Percentiles rank a stretch among this genome's conserved stretches.
phyloP scores from a whole-genome alignment of 2,329 filamentous ascomycete genomes.

The Didymella arachidicola region DNA sequence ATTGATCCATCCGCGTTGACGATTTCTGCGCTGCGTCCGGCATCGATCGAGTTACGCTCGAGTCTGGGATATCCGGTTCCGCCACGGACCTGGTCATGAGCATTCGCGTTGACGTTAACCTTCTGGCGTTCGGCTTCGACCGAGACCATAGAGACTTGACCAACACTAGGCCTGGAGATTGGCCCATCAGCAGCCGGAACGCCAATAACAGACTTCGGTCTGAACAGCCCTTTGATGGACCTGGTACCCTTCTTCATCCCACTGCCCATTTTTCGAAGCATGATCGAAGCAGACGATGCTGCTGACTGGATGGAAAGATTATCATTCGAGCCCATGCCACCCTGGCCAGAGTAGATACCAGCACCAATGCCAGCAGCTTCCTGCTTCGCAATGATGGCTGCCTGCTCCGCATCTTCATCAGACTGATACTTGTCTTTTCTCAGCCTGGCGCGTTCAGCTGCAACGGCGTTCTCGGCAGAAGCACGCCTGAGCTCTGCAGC shows the following conservation, averaged over 20 bases:
- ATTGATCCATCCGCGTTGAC: conserved; percentile 46
- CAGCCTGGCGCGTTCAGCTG: conserved; percentile 63
- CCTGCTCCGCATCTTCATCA: conserved; percentile 85
- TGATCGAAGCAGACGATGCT: conserved; percentile 86
- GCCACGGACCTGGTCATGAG: conserved; percentile 71
- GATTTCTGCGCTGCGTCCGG: conserved; percentile 57
- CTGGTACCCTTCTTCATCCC: conserved; percentile 95
- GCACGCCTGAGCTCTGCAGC: conserved; percentile 86
- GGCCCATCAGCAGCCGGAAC: conserved; percentile 74
- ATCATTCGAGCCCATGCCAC: conserved; percentile 91
- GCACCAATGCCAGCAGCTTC: conserved; percentile 91
- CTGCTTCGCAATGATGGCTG: conserved; percentile 88
- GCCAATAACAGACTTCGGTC: conserved; percentile 90
- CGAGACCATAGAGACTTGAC: conserved; percentile 93
- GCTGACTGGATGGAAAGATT: conserved; percentile 92
- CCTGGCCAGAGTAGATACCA: conserved; percentile 89
- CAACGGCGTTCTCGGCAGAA: conserved; percentile 67
- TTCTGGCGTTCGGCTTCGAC: conserved; percentile 90
- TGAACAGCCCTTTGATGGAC: conserved; percentile 91
- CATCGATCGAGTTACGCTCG: conserved; percentile 82
- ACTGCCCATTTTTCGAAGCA: conserved; percentile 98
- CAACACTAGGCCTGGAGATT: conserved; percentile 71
- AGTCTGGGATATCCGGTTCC: conserved; percentile 84
- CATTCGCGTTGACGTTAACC: conserved; percentile 77
- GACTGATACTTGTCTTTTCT: conserved; percentile 60